Percentiles rank a stretch among this genome's conserved stretches.
phyloP scores from a whole-genome alignment of 805 yeast species.

The Candida endomychidarum region DNA sequence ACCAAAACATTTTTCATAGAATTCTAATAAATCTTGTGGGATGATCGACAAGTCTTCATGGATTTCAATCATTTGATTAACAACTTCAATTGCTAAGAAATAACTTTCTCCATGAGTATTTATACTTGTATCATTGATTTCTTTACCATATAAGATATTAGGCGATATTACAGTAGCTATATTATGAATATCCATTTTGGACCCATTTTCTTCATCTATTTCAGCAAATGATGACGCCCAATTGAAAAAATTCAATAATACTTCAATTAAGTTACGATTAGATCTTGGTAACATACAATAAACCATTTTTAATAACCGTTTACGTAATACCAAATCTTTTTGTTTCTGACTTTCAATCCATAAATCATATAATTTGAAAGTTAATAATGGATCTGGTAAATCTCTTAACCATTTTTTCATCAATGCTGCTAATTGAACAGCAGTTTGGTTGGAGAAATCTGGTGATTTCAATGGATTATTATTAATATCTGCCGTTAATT shows the following conservation, averaged over 20 bases:
- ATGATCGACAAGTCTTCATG: constrained; percentile 78
- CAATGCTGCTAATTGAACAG: constrained; percentile 90
- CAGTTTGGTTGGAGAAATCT: constrained; percentile 69
- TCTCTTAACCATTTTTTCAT: constrained; percentile 90
- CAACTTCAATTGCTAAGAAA: constrained; percentile 87
- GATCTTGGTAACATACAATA: constrained; percentile 78
- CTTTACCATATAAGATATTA: constrained; percentile 67
- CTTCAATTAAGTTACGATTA: constrained; percentile 85
- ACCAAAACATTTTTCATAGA: constrained; percentile 44
- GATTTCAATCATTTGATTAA: constrained; percentile 75
- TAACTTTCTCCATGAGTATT: constrained; percentile 62
- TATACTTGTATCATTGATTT: constrained; percentile 19
- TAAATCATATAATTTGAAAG: constrained; percentile 68
- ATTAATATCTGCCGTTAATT: constrained; percentile 72
- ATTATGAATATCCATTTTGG: constrained; percentile 95
- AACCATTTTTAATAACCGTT: constrained; percentile 57
- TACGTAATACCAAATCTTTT: constrained; percentile 45
- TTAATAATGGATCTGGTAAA: constrained; percentile 86
- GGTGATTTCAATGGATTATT: constrained; percentile 69
- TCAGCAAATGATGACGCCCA: constrained; percentile 97
- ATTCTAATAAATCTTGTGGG: constrained; percentile 60
- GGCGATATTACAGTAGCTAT: constrained; percentile 96
- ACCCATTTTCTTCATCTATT: constrained; percentile 78
- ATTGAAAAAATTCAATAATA: constrained; percentile 76
- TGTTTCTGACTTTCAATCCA: constrained; percentile 72